These are phyloP conservation scores for Lanmaoa pseudosensibilis DNA, from an alignment of 768 basidiomycete genomes.

Conservation along the genomic window DNA sequence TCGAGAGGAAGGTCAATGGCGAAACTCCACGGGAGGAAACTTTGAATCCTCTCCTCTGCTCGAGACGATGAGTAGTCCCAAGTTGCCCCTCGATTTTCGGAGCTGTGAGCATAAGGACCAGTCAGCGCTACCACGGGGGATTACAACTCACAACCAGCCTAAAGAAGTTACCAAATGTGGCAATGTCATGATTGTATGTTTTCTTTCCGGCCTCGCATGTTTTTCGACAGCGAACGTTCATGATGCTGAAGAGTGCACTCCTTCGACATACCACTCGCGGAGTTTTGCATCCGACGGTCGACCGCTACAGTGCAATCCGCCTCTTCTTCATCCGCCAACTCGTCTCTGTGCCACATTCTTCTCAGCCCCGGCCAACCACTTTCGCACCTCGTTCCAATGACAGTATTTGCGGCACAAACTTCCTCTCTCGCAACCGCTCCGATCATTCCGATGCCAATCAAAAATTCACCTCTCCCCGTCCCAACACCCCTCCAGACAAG, in stretches of 20 bases:
- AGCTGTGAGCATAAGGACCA: too few relatives aligned
- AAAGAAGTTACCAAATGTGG: slow-evolving; percentile 8
- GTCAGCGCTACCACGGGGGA: too few relatives aligned
- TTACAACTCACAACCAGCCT: too few relatives aligned
- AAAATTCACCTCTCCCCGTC: background rate
- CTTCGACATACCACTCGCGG: slow-evolving; percentile 28
- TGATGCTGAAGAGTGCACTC: slow-evolving; percentile 17
- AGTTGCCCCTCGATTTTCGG: too few relatives aligned
- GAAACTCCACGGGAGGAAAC: too few relatives aligned
- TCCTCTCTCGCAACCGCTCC: background rate
- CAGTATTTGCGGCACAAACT: background rate
- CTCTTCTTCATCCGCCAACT: slow-evolving; percentile 49
- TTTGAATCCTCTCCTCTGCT: too few relatives aligned
- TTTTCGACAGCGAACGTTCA: slow-evolving; percentile 7
- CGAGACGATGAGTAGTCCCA: too few relatives aligned
- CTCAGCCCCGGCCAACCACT: background rate
- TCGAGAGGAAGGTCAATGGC: too few relatives aligned
- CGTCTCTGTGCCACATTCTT: background rate
- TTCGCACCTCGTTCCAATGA: background rate
- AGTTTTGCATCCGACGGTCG: slow-evolving; percentile 35
- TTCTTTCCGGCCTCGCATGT: background rate
- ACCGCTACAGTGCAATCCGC: slow-evolving; percentile 60
- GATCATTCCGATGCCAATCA: slow-evolving; percentile 19
- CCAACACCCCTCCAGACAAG: slow-evolving; percentile 5
- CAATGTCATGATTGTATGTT: background rate